Evolutionary conservation across 2,329 filamentous ascomycete genomes (phyloP).

Genomic region (Paecilomyces variotii): DNA sequence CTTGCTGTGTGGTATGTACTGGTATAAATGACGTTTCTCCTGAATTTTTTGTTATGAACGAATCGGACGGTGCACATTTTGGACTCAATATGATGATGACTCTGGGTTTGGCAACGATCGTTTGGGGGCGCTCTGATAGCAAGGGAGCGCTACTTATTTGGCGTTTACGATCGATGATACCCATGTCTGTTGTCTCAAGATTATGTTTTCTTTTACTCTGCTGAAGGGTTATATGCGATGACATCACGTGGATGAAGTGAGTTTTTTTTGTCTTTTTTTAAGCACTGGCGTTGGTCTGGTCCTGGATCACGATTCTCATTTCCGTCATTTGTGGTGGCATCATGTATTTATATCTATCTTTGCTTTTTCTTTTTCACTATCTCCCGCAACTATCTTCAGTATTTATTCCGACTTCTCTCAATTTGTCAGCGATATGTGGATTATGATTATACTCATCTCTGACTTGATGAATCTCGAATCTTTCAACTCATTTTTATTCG

Average conservation of each 20-base stretch:
- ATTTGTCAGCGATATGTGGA: background rate
- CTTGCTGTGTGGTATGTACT: background rate
- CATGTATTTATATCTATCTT: background rate
- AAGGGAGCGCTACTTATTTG: constrained; percentile 16
- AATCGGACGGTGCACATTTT: background rate
- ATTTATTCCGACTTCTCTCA: background rate
- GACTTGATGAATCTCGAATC: background rate
- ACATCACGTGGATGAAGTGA: background rate
- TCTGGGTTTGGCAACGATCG: constrained; percentile 10
- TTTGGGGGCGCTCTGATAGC: constrained; percentile 10
- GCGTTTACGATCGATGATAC: constrained; percentile 23
- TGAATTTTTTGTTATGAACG: background rate
- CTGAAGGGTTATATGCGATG: background rate
- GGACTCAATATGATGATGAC: background rate
- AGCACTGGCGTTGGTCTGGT: background rate
- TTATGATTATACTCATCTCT: background rate
- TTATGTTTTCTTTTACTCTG: background rate
- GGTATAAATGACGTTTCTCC: background rate
- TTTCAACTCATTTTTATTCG: background rate
- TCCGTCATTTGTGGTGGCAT: background rate
- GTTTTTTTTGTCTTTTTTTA: background rate
- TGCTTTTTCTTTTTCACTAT: background rate
- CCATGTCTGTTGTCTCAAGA: constrained; percentile 12
- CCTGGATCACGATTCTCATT: background rate
- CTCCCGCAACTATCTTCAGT: background rate